phyloP scores from a whole-genome alignment of 805 yeast species.

The Candida xyloterini region DNA sequence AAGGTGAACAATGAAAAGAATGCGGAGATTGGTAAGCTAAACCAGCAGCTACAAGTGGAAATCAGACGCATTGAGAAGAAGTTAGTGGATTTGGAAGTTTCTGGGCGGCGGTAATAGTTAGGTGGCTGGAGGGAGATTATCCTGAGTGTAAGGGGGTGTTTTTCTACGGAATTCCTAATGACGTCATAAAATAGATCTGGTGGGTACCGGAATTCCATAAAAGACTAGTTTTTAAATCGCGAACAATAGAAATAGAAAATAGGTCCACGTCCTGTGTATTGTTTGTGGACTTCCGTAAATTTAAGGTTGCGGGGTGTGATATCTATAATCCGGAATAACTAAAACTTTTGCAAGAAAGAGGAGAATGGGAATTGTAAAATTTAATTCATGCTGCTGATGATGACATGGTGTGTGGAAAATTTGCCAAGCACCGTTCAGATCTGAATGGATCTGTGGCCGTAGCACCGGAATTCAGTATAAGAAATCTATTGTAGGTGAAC shows the following conservation, averaged over 20 bases:
- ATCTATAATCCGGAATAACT: slow-evolving; percentile 2
- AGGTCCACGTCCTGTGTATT: neutral
- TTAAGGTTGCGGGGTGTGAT: slow-evolving; percentile 1
- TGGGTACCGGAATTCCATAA: slow-evolving; percentile 1
- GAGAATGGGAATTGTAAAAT: neutral
- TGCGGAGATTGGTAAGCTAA: slow-evolving; percentile 26
- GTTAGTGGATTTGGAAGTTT: slow-evolving; percentile 12
- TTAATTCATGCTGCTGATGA: slow-evolving; percentile 1
- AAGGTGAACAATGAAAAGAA: slow-evolving; percentile 32
- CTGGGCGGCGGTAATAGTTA: too few species aligned
- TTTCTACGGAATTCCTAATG: slow-evolving; percentile 9
- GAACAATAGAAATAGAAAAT: neutral
- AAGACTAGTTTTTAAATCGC: neutral
- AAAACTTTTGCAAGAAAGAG: neutral
- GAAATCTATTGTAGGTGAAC: neutral
- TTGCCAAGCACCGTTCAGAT: slow-evolving; percentile 5
- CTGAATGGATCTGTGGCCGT: neutral
- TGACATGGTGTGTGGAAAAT: neutral
- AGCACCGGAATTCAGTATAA: too few species aligned
- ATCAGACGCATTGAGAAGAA: slow-evolving; percentile 25
- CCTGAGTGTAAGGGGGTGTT: neutral
- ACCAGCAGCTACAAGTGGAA: slow-evolving; percentile 27
- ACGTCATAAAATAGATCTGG: neutral
- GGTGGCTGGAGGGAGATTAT: too few species aligned
- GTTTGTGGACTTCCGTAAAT: slow-evolving; percentile 10